A percentile compares a stretch with the other conserved stretches of the same genome.
Evolutionary conservation across 2,329 filamentous ascomycete genomes (phyloP).

Genomic region (Pleoardoris graminearum): DNA sequence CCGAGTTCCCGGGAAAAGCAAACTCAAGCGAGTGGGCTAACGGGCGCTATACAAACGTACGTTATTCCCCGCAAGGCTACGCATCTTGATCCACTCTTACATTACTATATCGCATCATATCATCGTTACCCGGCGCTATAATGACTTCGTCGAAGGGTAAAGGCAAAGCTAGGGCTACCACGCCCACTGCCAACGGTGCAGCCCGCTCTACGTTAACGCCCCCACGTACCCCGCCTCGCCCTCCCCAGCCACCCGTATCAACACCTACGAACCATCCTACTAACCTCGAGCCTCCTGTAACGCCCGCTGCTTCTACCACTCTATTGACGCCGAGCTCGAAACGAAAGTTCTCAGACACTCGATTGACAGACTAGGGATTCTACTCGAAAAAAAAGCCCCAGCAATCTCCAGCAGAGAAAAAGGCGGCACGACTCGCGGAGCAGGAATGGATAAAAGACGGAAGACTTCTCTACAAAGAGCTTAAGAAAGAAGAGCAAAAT

Average conservation of each 20-base stretch:
- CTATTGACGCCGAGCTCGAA: not conserved
- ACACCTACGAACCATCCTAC: not conserved
- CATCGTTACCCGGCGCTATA: not conserved
- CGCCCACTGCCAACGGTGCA: not conserved
- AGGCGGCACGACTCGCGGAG: not conserved
- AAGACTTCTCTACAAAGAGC: not conserved
- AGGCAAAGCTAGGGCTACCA: conserved; percentile 1
- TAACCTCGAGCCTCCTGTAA: not conserved
- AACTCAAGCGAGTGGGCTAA: not conserved
- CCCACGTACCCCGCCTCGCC: conserved; percentile 3
- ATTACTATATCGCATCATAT: not conserved
- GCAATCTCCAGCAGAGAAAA: not conserved
- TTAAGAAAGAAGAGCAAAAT: not conserved
- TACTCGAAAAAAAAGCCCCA: not conserved
- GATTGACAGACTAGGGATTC: not conserved
- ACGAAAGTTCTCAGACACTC: not conserved
- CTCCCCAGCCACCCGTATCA: conserved; percentile 1
- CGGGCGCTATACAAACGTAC: conserved; percentile 2
- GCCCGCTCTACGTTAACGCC: not conserved
- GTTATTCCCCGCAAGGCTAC: not conserved
- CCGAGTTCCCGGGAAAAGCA: not conserved
- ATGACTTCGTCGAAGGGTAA: not conserved
- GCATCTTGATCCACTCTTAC: not conserved
- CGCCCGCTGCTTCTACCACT: not conserved
- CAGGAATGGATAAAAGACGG: not conserved